Evolutionary conservation across 306 rosid species (phyloP).

Genomic region (Cucurbita moschata): DNA sequence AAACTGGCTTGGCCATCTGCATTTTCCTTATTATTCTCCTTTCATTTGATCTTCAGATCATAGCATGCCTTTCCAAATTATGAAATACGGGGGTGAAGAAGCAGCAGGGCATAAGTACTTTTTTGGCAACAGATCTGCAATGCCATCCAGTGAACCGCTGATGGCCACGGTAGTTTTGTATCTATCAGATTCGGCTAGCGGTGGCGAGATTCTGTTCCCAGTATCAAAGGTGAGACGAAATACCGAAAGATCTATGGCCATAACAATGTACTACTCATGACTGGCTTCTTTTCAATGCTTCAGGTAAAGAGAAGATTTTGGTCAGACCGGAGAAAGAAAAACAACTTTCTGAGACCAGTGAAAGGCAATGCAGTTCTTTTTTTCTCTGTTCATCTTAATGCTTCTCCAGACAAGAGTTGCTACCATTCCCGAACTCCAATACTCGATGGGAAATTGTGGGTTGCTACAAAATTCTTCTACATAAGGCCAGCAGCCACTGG

Average conservation of each 20-base stretch:
- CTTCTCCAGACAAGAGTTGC: slow-evolving; percentile 50
- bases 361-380: slow-evolving; percentile 73
- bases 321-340: slow-evolving; percentile 33
- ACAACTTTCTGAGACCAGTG: slow-evolving; percentile 31
- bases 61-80: slow-evolving; percentile 42
- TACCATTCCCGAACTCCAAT: slow-evolving; percentile 59
- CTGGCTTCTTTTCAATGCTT: not conserved
- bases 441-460: slow-evolving; percentile 60
- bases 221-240: slow-evolving; percentile 41
- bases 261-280: not conserved
- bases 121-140: slow-evolving; percentile 26
- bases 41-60: slow-evolving; percentile 28
- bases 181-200: slow-evolving; percentile 52
- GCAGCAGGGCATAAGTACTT: slow-evolving; percentile 20
- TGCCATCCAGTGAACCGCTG: slow-evolving; percentile 33
- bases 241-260: not conserved
- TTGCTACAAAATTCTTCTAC: slow-evolving; percentile 45
- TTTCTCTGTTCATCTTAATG: slow-evolving; percentile 38
- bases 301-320: slow-evolving; percentile 32
- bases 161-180: slow-evolving; percentile 64
- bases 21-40: not conserved
- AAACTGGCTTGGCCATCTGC: not conserved
- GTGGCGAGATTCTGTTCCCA: slow-evolving; percentile 62
- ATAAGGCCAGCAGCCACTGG: slow-evolving; percentile 18
- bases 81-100: slow-evolving; percentile 27